Base-by-base conservation (phyloP, 176 grass and related monocot species). In the Themeda triandra region DNA sequence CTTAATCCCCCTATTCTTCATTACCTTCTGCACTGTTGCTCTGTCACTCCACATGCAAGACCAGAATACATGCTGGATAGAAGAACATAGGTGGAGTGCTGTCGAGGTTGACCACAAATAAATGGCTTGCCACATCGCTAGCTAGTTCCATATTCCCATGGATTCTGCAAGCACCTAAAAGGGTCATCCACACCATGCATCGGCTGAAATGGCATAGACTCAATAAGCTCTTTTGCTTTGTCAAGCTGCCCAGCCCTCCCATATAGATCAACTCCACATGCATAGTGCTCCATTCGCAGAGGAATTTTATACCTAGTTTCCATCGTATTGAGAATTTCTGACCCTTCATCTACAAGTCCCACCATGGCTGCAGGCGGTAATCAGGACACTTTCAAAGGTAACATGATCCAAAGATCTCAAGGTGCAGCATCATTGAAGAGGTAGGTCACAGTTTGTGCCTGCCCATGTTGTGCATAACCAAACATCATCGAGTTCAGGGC, bases 151-250 rank as follows among this genome's bases (percentile, higher is more conserved):
- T 83, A 62, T 95, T 83, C 14, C 88, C 80, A 82, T 88, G 83
- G 58, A 86, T 84, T 88, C 66, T 95, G 41, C 93, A 95, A n/a
- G 90, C 85, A 31, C 88, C 82, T 51, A 94, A 69, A n/a, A 94
- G 79, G 29, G 92, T 90, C 92, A 92, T 88, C 92, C 90, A 94
- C 5, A 94, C 85, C 79, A 85, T 92, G 85, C 90, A 80, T 94
- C 90, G 88, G 93, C 79, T 81, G 58, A 28, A 95, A 88, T 24
- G 90, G 90, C 93, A 95, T 95, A 5, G 90, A 90, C 8, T 92
- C 83, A 10, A 95, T 78, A 27, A 95, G 83, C 58, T 81, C 84
- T 87, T 75, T 95, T 74, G 90, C 87, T 81, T 88, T 87, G 30
- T 92, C 85, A 63, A 95, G 90, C 46, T 83, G 56, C 31, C 93